Conservation (phyloP, 805 yeast genomes). For the Saccharomycopsis fermentans region DNA sequence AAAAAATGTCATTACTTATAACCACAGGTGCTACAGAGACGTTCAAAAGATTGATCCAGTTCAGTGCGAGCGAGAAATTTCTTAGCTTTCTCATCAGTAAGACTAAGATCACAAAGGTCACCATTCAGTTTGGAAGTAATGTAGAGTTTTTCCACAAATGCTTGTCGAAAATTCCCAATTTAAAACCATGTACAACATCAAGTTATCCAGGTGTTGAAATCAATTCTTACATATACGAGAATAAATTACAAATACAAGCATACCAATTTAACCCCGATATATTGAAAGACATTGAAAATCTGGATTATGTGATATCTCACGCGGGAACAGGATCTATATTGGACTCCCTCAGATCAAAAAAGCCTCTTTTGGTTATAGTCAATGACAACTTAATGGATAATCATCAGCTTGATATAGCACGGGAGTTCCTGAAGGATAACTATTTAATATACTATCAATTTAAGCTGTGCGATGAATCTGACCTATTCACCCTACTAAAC, state of each 20-base stretch:
- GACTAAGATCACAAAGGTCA: conserved; percentile 31
- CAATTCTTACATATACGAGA: not conserved
- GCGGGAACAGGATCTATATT: conserved; percentile 90
- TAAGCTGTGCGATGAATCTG: not conserved
- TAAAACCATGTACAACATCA: not conserved
- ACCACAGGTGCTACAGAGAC: conserved; percentile 92
- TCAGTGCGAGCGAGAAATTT: conserved; percentile 30
- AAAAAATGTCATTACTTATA: conserved; percentile 32
- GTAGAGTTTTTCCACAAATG: not conserved
- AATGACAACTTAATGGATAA: conserved; percentile 74
- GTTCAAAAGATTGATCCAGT: conserved; percentile 48
- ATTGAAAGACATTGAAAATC: conserved; percentile 30
- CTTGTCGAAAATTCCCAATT: not conserved
- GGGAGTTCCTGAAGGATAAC: conserved; percentile 33
- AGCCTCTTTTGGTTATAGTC: conserved; percentile 57
- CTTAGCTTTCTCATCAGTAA: conserved; percentile 25
- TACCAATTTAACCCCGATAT: conserved; percentile 37
- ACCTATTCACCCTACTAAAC: not conserved
- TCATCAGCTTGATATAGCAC: conserved; percentile 74
- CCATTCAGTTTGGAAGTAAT: conserved; percentile 50
- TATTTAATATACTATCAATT: conserved; percentile 22
- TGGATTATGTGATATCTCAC: conserved; percentile 70
- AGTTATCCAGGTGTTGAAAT: not conserved
- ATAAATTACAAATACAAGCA: conserved; percentile 31
- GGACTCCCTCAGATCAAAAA: conserved; percentile 52